Base-by-base conservation (phyloP, 345 rosid species). In the Kandelia obovata region DNA sequence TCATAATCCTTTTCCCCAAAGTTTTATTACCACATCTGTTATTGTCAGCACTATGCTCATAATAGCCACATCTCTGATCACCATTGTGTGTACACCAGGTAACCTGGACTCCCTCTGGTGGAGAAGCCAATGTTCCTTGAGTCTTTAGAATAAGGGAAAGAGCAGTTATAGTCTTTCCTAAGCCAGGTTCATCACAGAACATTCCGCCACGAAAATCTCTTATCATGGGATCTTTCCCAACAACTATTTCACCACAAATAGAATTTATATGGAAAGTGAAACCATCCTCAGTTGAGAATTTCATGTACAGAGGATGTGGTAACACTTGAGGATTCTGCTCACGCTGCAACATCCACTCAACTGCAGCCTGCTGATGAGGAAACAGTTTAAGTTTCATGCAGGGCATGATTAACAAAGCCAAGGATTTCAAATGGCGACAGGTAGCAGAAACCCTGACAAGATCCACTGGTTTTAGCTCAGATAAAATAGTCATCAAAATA, bases 161-260 rank as follows among this genome's bases (percentile, higher is more conserved):
- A 49, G 97, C 88, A 77, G 99, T 92, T 66, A 94, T 79, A 27
- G 99, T 94, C 82, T 94, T 94, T 74, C 99, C 99, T 63, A 94
- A 80, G 71, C 99, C 99, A 72, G 99, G 99, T 80, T 94, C 99
- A 81, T 94, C 98, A 75, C 98, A 94, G 79, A 94, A 89, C 96
- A 94, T 82, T 73, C 97, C 98, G 62, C 98, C 98, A 67, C 74
- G 84, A 67, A 94, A 94, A 80, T 91, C 98, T 76, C 77, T 85
- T 35, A 91, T 69, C 30, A 81, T 76, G n/a, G 97, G 98, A 73
- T 80, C 87, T 46, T 67, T 64, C 66, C 83, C 97, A 68, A 82
- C 63, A 74, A 78, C 81, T 72, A 95, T 70, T 71, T 83, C 85
- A 66, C 97, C 97, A 77, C 92, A 77, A 77, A 90, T 86, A 75